Percentiles rank a stretch among this genome's conserved stretches.
Evolutionary conservation across 2,329 filamentous ascomycete genomes (phyloP).

Genomic region (Rhytidhysteron rufulum): DNA sequence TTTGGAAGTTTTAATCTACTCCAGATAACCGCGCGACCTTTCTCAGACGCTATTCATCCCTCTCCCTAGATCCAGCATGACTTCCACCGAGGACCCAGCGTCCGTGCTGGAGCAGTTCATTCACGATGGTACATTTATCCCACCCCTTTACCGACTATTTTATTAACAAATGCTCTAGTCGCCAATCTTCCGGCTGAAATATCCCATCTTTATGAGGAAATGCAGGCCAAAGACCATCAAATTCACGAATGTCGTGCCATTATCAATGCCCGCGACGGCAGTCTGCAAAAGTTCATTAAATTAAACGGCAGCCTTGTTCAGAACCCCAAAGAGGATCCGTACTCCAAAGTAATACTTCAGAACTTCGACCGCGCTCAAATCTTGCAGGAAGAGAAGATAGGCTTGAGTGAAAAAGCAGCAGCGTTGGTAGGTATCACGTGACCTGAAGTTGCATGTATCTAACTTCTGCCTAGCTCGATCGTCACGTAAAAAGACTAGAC

Average conservation of each 20-base stretch:
- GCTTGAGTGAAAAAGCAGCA: conserved; percentile 62
- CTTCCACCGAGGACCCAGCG: conserved; percentile 56
- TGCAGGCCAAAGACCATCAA: conserved; percentile 71
- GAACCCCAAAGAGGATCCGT: conserved; percentile 71
- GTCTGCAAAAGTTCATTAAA: conserved; percentile 79
- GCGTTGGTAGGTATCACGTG: conserved; percentile 49
- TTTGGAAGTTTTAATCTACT: neutral
- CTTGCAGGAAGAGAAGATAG: conserved; percentile 71
- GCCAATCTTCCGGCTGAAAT: conserved; percentile 80
- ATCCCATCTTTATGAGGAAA: conserved; percentile 78
- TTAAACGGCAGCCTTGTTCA: conserved; percentile 67
- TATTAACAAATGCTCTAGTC: conserved; percentile 38
- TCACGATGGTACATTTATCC: conserved; percentile 53
- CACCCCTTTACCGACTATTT: neutral
- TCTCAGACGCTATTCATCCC: too few species aligned
- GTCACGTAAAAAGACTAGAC: conserved; percentile 61
- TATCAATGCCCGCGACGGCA: conserved; percentile 68
- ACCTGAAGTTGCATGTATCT: neutral
- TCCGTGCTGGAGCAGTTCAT: conserved; percentile 77
- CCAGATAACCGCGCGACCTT: neutral
- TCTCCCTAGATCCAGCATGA: conserved; percentile 25
- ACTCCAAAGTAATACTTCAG: conserved; percentile 63
- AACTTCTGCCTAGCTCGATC: conserved; percentile 46
- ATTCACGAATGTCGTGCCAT: conserved; percentile 65
- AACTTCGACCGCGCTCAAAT: conserved; percentile 66